Evolutionary conservation across 441 rosid species (phyloP), one percentile per base, ranked within the genome.

Genomic region (Codiaeum variegatum): DNA sequence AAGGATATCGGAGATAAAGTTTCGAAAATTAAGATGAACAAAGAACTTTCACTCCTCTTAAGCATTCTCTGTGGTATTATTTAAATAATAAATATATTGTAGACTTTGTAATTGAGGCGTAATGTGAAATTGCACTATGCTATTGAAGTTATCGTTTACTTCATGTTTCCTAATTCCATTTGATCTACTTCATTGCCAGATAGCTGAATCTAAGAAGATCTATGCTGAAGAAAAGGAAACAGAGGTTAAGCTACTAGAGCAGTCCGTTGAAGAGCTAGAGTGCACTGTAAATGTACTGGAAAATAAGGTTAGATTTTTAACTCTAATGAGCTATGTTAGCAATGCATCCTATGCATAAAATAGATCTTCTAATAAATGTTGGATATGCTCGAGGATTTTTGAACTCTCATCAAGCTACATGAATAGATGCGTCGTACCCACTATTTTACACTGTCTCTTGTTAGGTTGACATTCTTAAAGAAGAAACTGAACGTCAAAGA

Each of bases 231-330:
- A 91, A 51, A 91, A 88, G 84, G 99, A 93, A 86, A 89, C 85
- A 66, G 98, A 96, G 83, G 97, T 91, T 73, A 87, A 84, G 81
- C 88, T 92, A 52, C 82, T 96, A 76, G 99, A 96, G 87, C 90
- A 86, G 79, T 96, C 99, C 42, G 88, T 96, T 76, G 94, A 94
- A 83, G 91, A 91, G 92, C 92, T 96, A 62, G 99, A 90, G 77
- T 81, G 84, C 76, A 96, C 96, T 24, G 79, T 94, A 75, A 84
- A 92, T 69, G 90, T 88, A 58, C 88, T 93, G 69, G 98, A 96
- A 87, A 88, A 83, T 82, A 85, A 96, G 94, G 99, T 96, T 61
- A 78, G 85, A 62, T 71, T 72, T 80, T 38, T 69, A 58, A 80
- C 13, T 67, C 56, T 62, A 36, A 44, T 77, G 31, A 46, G 62